Conservation (phyloP, 176 grass and related monocot genomes). For the Cymbopogon citratus region DNA sequence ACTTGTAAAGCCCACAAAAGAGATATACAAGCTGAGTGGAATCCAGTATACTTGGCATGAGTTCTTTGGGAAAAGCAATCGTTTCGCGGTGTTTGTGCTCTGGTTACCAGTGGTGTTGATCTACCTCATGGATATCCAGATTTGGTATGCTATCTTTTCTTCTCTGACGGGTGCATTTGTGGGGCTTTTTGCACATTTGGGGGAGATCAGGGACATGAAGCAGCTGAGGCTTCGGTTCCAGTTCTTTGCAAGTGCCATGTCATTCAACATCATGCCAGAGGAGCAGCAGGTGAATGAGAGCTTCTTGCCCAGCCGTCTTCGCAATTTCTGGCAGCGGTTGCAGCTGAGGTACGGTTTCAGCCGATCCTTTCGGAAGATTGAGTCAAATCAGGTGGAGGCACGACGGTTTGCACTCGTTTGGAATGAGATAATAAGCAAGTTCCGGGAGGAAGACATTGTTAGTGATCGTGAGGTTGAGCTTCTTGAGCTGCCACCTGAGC, state of each 20-base stretch:
- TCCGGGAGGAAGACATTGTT: constrained; percentile 92
- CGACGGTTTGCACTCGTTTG: constrained; percentile 76
- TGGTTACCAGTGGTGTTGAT: constrained; percentile 90
- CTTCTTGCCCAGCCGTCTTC: constrained; percentile 51
- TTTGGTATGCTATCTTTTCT: constrained; percentile 93
- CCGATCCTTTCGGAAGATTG: constrained; percentile 79
- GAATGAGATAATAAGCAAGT: constrained; percentile 88
- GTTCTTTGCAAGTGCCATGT: constrained; percentile 94
- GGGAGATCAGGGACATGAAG: constrained; percentile 83
- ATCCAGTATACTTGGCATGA: constrained; percentile 69
- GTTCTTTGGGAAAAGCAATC: constrained; percentile 75
- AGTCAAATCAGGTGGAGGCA: constrained; percentile 74
- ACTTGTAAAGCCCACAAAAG: constrained; percentile 70
- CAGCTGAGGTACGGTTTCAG: constrained; percentile 88
- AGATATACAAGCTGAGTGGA: constrained; percentile 44
- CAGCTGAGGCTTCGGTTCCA: constrained; percentile 86
- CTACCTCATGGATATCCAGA: constrained; percentile 97
- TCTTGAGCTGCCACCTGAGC: constrained; percentile 68
- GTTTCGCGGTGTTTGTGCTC: constrained; percentile 63
- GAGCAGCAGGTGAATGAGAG: constrained; percentile 58
- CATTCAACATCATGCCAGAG: constrained; percentile 95
- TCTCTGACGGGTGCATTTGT: constrained; percentile 72
- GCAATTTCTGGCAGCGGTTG: constrained; percentile 72
- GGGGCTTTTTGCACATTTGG: constrained; percentile 77
- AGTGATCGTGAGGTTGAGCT: constrained; percentile 76